Evolutionary conservation across 352 stramenopile genomes (phyloP), one percentile per base, ranked within the genome.

Genomic region (Pythium aphanidermatum): DNA sequence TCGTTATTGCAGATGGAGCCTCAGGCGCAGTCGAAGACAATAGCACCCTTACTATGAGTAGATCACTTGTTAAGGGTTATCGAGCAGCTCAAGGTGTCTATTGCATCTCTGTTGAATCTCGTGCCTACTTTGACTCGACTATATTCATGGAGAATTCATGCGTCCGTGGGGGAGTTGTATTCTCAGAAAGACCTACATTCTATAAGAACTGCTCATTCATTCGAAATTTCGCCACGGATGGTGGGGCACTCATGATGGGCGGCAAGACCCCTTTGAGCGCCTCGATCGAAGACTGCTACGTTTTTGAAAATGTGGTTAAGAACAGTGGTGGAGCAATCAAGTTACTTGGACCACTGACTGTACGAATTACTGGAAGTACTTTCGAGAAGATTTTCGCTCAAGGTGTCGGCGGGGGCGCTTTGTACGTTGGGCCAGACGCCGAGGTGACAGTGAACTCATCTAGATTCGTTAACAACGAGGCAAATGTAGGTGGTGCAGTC

Each of bases 11-110:
- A 19, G 55, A 63, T 8, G 55, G 55, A 1, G 55, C 48, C 1
- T 37, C 35, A 5, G 48, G 55, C 0, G 23, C 43, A 3, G 31
- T 26, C 14, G 58, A 54, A 26, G 55, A 63, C 28, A 63, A 58
- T 24, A 44, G 30, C 38, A 34, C 21, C 26, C 38, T 57, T 6
- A 36, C 27, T 10, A 49, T 57, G 17, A 31, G n/a, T n/a, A n/a
- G 32, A 5, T 38, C 32, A 12, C 6, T 23, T 4, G 38, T 43
- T 5, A 39, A 2, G 10, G 24, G 48, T 1, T 56, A 56, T 24
- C 25, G 31, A n/a, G 29, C 48, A 12, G 37, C 39, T 23, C 23
- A 30, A 12, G 51, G 34, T 8, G 42, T 43, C 8, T 31, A 37
- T 19, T 30, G 42, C 23, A 27, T 53, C 35, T 33, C 24, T n/a